These are phyloP conservation scores for Coprinopsis cinerea DNA, from an alignment of 768 basidiomycete species.

Conservation along the genomic window DNA sequence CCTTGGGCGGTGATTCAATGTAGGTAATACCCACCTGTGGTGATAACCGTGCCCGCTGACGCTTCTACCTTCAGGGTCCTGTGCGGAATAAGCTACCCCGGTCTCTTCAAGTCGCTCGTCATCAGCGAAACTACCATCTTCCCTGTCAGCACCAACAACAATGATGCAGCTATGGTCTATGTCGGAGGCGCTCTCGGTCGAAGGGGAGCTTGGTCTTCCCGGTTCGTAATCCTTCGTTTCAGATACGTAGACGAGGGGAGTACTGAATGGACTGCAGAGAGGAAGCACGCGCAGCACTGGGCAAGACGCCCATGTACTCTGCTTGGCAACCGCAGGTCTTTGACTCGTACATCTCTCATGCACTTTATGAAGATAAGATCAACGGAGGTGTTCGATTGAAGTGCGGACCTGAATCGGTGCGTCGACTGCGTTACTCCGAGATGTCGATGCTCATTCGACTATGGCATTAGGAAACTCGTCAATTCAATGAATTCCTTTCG, in stretches of 20 bases:
- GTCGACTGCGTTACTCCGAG: neutral
- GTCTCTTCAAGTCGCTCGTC: conserved; percentile 17
- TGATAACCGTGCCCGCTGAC: neutral
- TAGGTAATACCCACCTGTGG: conserved; percentile 3
- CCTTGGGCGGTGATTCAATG: conserved; percentile 22
- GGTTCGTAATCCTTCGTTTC: conserved; percentile 5
- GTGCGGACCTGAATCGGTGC: conserved; percentile 15
- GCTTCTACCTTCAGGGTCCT: conserved; percentile 13
- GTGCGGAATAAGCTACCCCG: conserved; percentile 18
- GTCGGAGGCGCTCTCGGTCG: conserved; percentile 15
- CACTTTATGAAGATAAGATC: conserved; percentile 15
- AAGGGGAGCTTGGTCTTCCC: conserved; percentile 20
- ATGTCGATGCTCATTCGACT: neutral
- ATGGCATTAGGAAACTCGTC: conserved; percentile 17
- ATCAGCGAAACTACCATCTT: conserved; percentile 18
- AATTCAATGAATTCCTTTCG: conserved; percentile 17
- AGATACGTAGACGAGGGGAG: neutral
- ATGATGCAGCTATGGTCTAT: conserved; percentile 4
- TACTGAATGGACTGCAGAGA: conserved; percentile 11
- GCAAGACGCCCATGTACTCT: conserved; percentile 18
- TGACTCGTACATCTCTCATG: conserved; percentile 18
- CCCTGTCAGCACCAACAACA: conserved; percentile 10
- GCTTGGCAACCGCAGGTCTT: conserved; percentile 18
- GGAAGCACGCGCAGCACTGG: conserved; percentile 18
- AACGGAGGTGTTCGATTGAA: conserved; percentile 20